These are phyloP conservation scores for Fusarium tjaetaba DNA, from an alignment of 2,329 filamentous ascomycete species.

Conservation along the genomic window DNA sequence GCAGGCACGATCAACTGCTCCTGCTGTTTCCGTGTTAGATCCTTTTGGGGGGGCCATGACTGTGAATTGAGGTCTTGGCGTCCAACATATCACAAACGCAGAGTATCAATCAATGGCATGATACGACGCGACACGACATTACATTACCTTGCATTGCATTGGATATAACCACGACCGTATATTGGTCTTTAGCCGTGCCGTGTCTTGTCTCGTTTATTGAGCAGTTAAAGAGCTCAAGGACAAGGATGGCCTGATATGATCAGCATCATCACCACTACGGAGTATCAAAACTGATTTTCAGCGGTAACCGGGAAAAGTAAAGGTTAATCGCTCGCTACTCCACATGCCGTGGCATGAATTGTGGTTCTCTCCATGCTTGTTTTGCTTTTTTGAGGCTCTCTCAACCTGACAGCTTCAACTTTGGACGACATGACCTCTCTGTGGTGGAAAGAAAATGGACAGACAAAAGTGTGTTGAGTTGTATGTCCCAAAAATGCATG, in stretches of 20 bases:
- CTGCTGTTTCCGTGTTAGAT: slow-evolving; percentile 35
- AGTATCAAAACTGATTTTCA: neutral
- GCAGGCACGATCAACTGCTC: slow-evolving; percentile 14
- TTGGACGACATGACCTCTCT: neutral
- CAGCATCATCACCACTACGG: neutral
- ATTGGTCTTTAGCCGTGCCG: slow-evolving; percentile 1
- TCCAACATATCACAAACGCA: neutral
- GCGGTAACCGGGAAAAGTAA: slow-evolving; percentile 3
- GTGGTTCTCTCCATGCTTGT: neutral
- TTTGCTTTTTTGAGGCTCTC: slow-evolving; percentile 30
- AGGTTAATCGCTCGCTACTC: neutral
- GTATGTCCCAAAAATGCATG: neutral
- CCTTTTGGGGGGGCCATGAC: neutral
- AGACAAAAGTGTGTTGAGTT: neutral
- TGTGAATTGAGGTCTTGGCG: neutral
- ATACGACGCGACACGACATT: neutral
- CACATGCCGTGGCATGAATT: neutral
- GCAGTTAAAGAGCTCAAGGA: neutral
- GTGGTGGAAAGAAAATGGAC: neutral
- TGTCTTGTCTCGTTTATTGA: neutral
- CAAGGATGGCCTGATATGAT: slow-evolving; percentile 5
- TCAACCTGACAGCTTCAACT: neutral
- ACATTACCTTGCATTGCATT: neutral
- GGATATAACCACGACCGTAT: neutral
- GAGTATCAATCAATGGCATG: neutral